These are phyloP conservation scores for Huntiella abstrusa DNA, from an alignment of 2,329 filamentous ascomycete genomes.

Conservation along the genomic window DNA sequence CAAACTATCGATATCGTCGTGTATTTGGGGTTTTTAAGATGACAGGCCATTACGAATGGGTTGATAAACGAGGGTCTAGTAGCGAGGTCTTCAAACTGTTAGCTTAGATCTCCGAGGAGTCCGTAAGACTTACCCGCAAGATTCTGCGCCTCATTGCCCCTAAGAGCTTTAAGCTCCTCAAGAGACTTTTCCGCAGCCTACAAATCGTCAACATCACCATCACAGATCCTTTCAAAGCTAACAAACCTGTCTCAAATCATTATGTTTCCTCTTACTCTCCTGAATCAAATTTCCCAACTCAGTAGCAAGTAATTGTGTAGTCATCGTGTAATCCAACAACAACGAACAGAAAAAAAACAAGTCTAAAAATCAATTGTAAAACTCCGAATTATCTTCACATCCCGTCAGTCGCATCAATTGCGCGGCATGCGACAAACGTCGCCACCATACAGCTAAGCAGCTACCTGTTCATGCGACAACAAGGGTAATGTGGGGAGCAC, in stretches of 20 bases:
- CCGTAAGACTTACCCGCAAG: slow-evolving; percentile 37
- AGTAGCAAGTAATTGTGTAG: slow-evolving; percentile 69
- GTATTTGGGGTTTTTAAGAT: slow-evolving; percentile 77
- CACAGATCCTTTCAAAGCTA: no score
- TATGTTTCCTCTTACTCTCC: slow-evolving; percentile 88
- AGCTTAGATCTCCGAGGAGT: background rate
- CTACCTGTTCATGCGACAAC: no score
- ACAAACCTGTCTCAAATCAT: slow-evolving; percentile 64
- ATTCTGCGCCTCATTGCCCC: slow-evolving; percentile 57
- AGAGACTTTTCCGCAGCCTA: slow-evolving; percentile 87
- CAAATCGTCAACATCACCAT: background rate
- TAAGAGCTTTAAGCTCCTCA: slow-evolving; percentile 64
- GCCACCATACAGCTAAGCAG: no score
- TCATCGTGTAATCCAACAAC: slow-evolving; percentile 35
- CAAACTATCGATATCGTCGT: slow-evolving; percentile 75
- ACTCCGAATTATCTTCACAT: no score
- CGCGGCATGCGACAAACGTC: no score
- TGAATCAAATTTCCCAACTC: slow-evolving; percentile 83
- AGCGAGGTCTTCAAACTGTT: slow-evolving; percentile 47
- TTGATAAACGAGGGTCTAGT: slow-evolving; percentile 71
- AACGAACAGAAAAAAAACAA: no score
- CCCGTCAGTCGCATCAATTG: no score
- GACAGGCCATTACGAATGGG: slow-evolving; percentile 84
- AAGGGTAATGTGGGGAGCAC: no score
- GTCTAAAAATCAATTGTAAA: no score